A percentile compares a stretch with the other conserved stretches of the same genome.
phyloP scores from a whole-genome alignment of 139 green algal species.

The Astrephomene gubernaculifera region DNA sequence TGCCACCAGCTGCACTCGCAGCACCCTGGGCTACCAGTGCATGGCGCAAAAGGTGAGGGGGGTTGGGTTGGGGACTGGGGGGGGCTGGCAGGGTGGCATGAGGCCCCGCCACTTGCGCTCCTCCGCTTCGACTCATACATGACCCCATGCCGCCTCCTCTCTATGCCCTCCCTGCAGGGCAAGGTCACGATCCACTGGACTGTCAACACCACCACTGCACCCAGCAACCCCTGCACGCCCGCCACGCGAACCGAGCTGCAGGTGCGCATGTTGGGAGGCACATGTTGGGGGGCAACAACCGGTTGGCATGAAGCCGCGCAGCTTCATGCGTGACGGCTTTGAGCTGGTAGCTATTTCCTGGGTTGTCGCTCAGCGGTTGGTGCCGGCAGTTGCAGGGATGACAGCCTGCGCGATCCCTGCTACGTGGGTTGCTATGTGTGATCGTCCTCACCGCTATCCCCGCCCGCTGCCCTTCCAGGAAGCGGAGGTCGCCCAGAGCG shows the following conservation, averaged over 20 bases:
- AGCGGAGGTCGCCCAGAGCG: background rate
- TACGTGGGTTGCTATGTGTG: background rate
- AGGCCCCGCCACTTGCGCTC: background rate
- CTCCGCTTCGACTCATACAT: background rate
- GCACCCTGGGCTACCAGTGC: constrained; percentile 1
- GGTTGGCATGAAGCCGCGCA: background rate
- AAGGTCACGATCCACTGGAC: constrained; percentile 12
- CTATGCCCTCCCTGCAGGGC: background rate
- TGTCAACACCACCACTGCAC: background rate
- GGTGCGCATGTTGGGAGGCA: background rate
- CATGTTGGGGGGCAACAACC: background rate
- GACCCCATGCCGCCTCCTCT: background rate
- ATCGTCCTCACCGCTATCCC: background rate
- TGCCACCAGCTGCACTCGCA: background rate
- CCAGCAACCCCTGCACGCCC: background rate
- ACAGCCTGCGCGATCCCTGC: too few species aligned
- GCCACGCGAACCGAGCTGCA: background rate
- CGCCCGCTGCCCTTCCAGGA: background rate
- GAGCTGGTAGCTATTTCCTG: background rate
- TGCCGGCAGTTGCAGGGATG: too few species aligned
- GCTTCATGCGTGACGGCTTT: background rate
- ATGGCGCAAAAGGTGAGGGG: background rate
- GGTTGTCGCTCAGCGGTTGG: background rate
- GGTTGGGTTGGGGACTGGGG: background rate
- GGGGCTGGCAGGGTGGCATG: background rate